Evolutionary conservation across 2,329 filamentous ascomycete species (phyloP).

Genomic region (Calycina herbarum): DNA sequence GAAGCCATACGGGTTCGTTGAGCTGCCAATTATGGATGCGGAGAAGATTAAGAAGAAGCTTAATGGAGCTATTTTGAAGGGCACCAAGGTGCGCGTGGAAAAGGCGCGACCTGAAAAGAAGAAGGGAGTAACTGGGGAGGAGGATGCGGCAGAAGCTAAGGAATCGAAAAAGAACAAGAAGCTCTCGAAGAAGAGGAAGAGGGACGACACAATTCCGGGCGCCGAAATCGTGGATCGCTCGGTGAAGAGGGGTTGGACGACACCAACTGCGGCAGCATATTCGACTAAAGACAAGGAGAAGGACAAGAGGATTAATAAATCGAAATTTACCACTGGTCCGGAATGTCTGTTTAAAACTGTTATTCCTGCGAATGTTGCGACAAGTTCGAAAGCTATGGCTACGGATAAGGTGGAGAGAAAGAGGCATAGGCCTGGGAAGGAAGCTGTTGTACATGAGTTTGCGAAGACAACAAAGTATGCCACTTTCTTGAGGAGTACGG

Average conservation of each 20-base stretch:
- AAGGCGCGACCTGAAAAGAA: conserved; percentile 68
- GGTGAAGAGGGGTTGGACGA: conserved; percentile 46
- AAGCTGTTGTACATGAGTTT: conserved; percentile 84
- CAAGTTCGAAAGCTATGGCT: conserved; percentile 41
- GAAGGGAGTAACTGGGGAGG: conserved; percentile 12
- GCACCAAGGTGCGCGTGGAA: conserved; percentile 81
- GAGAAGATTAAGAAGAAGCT: conserved; percentile 91
- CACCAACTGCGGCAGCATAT: conserved; percentile 49
- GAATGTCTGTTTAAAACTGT: conserved; percentile 86
- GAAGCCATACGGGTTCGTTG: conserved; percentile 84
- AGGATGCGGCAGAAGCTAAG: conserved; percentile 38
- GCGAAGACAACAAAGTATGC: conserved; percentile 80
- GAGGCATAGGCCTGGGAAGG: conserved; percentile 59
- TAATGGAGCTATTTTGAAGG: conserved; percentile 81
- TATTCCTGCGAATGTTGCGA: conserved; percentile 59
- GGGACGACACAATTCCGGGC: conserved; percentile 59
- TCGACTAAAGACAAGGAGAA: conserved; percentile 52
- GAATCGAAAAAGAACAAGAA: conserved; percentile 43
- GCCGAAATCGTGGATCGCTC: conserved; percentile 62
- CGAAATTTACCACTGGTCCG: conserved; percentile 76
- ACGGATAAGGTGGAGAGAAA: conserved; percentile 51
- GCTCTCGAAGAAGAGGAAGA: conserved; percentile 51
- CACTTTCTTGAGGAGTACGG: conserved; percentile 69
- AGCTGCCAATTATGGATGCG: conserved; percentile 77
- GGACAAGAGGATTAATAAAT: conserved; percentile 59